Evolutionary conservation across 495 filamentous ascomycete genomes (phyloP), one percentile per base, ranked within the genome.

Genomic region (Pyronema omphalodes): DNA sequence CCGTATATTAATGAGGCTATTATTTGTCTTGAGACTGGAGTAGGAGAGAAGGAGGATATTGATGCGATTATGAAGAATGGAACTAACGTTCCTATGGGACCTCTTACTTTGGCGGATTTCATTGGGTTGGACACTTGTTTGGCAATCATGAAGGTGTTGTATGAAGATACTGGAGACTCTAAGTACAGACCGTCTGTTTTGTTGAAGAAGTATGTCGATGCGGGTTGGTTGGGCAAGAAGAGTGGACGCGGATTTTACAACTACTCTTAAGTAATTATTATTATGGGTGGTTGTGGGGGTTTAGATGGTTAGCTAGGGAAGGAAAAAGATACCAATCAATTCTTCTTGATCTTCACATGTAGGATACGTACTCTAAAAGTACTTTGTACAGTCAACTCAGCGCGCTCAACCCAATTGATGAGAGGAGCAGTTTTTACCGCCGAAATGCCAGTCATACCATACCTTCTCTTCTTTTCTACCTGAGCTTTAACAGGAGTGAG

Each of bases 41-140:
- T 99, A 1, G 91, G 93, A 12, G 71, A 72, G 52, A 81, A 82
- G 53, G 86, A 95, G 54, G 82, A 88, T 58, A 96, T 99, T 55
- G 91, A 99, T 66, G 82, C 73, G 55, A 96, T 94, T 60, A 99
- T 99, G 91, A 95, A 94, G 77, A 94, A 93, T 58, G 91, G 91
- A 34, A 96, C 91, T 14, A 94, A 94, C 67, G 91, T 96, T 46
- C 91, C 93, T 7, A 99, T 99, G 91, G 91, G 91, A 1, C 91
- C 91, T 14, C 70, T 99, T 57, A 80, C 85, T 61, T 68, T 99
- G 65, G 91, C 91, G 6, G 91, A 99, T 68, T 96, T 99, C 66
- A 96, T 99, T 58, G 91, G 91, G 9, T 74, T 99, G 17, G 91
- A 99, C 66, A 99, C 91, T 0, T 99, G 91, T 64, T 70, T 96